A percentile compares a stretch with the other conserved stretches of the same genome.
phyloP scores from a whole-genome alignment of 768 basidiomycete genomes.

The Kwoniella shandongensis region DNA sequence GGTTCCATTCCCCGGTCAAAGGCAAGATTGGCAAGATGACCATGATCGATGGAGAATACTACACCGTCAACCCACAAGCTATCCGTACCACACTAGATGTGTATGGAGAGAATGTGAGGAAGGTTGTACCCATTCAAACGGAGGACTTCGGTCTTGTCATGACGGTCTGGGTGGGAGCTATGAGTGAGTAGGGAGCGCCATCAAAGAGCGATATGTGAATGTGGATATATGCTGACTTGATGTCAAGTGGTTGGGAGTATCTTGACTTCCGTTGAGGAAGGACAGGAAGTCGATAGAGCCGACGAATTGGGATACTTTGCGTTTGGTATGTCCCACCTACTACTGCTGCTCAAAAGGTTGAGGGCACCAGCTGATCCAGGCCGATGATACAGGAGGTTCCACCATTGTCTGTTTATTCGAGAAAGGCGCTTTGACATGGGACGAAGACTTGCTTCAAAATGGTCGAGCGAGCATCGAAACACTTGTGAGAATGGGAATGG shows the following conservation, averaged over 20 bases:
- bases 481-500: slow-evolving; percentile 82
- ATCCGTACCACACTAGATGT: slow-evolving; percentile 86
- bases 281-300: slow-evolving; percentile 73
- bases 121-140: slow-evolving; percentile 88
- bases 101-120: slow-evolving; percentile 89
- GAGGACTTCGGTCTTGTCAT: slow-evolving; percentile 87
- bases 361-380: background rate
- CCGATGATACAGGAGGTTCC: slow-evolving; percentile 66
- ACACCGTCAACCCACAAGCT: slow-evolving; percentile 97
- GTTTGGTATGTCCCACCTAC: slow-evolving; percentile 65
- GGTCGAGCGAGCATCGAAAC: slow-evolving; percentile 85
- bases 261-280: slow-evolving; percentile 79
- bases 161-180: slow-evolving; percentile 62
- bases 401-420: slow-evolving; percentile 90
- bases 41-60: slow-evolving; percentile 85
- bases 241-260: slow-evolving; percentile 71
- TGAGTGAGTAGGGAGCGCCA: slow-evolving; percentile 47
- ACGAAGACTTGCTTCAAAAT: slow-evolving; percentile 83
- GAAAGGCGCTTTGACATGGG: slow-evolving; percentile 80
- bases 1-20: slow-evolving; percentile 61
- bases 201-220: too few species aligned
- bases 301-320: slow-evolving; percentile 94
- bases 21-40: slow-evolving; percentile 72
- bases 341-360: background rate
- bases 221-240: background rate